phyloP scores from a whole-genome alignment of 345 rosid genomes.

The Populus davidiana region DNA sequence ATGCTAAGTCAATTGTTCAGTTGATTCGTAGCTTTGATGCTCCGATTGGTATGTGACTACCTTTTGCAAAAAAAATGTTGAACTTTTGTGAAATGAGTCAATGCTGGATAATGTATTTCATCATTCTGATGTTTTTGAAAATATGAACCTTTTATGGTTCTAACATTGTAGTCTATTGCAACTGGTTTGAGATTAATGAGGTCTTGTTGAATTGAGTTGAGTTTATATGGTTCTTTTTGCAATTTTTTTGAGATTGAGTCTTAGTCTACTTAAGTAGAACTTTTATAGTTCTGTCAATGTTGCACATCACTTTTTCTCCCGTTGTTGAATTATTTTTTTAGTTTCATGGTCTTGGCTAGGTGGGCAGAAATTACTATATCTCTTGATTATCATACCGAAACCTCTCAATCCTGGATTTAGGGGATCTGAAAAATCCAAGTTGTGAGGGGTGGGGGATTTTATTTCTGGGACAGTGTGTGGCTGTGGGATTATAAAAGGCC shows the following conservation, averaged over 20 bases:
- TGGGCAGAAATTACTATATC: not conserved
- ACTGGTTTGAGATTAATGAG: not conserved
- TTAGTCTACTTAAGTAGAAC: not conserved
- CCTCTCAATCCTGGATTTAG: no score
- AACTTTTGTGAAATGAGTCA: not conserved
- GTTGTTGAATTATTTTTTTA: not conserved
- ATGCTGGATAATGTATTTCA: not conserved
- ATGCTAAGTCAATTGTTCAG: constrained; percentile 68
- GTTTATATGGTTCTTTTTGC: not conserved
- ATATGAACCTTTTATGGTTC: not conserved
- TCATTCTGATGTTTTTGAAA: not conserved
- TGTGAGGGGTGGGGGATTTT: not conserved
- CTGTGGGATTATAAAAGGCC: not conserved
- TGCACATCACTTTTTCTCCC: not conserved
- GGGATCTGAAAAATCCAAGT: not conserved
- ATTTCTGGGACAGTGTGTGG: not conserved
- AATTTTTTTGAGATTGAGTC: not conserved
- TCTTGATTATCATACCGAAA: not conserved
- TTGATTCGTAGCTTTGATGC: constrained; percentile 63
- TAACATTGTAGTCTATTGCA: not conserved
- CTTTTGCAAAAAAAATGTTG: not conserved
- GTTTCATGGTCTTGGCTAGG: not conserved
- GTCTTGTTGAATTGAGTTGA: not conserved
- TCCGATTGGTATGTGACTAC: constrained; percentile 51
- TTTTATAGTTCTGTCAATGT: not conserved